A percentile compares a stretch with the other conserved stretches of the same genome.
Conservation (phyloP, 2,329 filamentous ascomycete species). For the Talaromyces sp. region DNA sequence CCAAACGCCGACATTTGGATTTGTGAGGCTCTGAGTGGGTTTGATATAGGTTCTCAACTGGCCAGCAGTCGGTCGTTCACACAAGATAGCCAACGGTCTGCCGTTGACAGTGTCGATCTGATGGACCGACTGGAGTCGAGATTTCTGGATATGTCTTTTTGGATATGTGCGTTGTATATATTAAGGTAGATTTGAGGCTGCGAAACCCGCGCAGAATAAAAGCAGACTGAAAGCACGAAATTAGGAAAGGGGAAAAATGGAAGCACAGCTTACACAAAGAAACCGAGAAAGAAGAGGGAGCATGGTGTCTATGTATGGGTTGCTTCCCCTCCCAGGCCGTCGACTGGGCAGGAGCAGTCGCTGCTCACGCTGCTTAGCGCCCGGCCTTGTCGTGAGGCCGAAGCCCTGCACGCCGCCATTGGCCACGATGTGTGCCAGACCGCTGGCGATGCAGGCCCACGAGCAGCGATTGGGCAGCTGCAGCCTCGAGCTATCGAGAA, state of each 20-base stretch:
- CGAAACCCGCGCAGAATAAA: conserved; percentile 24
- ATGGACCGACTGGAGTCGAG: background rate
- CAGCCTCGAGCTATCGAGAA: background rate
- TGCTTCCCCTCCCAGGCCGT: background rate
- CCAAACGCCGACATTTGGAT: conserved; percentile 21
- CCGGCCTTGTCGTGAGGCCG: conserved; percentile 16
- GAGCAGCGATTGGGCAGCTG: conserved; percentile 2
- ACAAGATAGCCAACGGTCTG: background rate
- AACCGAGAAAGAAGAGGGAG: conserved; percentile 16
- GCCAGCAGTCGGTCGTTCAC: background rate
- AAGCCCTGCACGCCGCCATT: conserved; percentile 1
- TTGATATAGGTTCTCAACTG: conserved; percentile 23
- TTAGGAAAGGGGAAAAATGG: conserved; percentile 20
- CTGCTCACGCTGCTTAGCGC: conserved; percentile 24
- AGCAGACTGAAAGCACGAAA: conserved; percentile 1
- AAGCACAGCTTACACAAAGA: conserved; percentile 17
- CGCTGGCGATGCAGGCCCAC: conserved; percentile 3
- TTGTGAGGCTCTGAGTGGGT: background rate
- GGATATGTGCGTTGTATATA: background rate
- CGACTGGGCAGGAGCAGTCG: conserved; percentile 1
- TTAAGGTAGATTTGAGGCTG: conserved; percentile 8
- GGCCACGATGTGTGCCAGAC: conserved; percentile 6
- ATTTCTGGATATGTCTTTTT: background rate
- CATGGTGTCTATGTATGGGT: conserved; percentile 18
- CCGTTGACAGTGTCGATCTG: background rate